Base-by-base conservation (phyloP, 2,329 filamentous ascomycete genomes). In the Xylaria sp. region DNA sequence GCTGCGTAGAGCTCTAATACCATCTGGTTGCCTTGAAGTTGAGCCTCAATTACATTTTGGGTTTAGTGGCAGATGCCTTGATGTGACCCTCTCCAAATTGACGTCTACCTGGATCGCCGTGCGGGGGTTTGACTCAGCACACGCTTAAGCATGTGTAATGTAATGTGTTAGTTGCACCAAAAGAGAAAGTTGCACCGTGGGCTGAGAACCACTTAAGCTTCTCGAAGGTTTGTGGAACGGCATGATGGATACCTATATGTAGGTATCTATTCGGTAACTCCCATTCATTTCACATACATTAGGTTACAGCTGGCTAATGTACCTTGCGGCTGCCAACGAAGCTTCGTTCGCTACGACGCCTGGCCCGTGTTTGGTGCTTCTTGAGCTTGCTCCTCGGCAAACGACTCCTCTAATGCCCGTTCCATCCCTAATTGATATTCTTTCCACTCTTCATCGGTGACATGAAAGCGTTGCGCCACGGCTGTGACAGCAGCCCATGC, bases 361-460 rank as follows among this genome's bases (percentile, higher is more conserved):
- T 32, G 23, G 44, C 20, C 20, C 39, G 56, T 59, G 51, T 34
- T 46, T 23, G n/a, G 34, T 64, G 54, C 28, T 39, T 63, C 28
- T 39, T 63, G 56, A 15, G 15, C 44, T 20, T 23, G 20, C 18
- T 50, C 64, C 32, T 50, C 59, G 12, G 25, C 58, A 23, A 39
- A 28, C 12, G 59, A 55, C 23, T 52, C 50, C 13, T 41, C 57
- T 9, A 51, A 12, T 12, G n/a, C 54, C 1, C 23, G 63, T 44
- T 66, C 60, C 9, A 55, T 28, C 18, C 20, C 57, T 18, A 34
- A 28, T 28, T 61, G 55, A 28, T 61, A 63, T 13, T 80, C 78
- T 61, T 80, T 80, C 81, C 82, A 85, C 61, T 85, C 82, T 52
- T 84, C 82, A 44, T 84, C 82, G 0, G 80, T 80, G 58, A 80